These are phyloP conservation scores for Mucor circinelloides DNA, from an alignment of 371 early-diverging fungal species.

Conservation along the genomic window DNA sequence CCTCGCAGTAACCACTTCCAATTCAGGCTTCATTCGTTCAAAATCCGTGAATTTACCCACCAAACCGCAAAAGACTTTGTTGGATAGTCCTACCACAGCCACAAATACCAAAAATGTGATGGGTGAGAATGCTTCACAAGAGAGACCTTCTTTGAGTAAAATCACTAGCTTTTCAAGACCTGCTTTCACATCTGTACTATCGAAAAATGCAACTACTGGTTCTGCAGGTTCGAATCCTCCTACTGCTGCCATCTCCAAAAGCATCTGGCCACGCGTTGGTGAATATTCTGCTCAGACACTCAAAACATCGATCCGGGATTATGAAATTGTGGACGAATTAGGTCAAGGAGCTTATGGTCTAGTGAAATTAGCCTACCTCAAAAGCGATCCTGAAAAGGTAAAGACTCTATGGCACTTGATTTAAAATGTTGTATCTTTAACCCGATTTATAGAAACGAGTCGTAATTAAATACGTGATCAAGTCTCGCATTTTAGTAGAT, in stretches of 20 bases:
- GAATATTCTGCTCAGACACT: slow-evolving; percentile 47
- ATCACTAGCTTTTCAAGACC: slow-evolving; percentile 12
- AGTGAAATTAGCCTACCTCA: slow-evolving; percentile 57
- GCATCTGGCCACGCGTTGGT: slow-evolving; percentile 14
- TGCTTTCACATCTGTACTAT: not conserved
- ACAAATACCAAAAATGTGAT: not conserved
- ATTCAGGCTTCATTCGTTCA: slow-evolving; percentile 7
- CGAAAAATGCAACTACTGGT: not conserved
- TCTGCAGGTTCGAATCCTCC: not conserved
- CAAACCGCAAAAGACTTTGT: not conserved
- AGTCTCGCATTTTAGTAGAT: slow-evolving; percentile 67
- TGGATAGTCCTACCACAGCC: not conserved
- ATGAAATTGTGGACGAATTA: slow-evolving; percentile 59
- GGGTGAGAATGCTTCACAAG: not conserved
- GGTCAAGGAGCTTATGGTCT: slow-evolving; percentile 81
- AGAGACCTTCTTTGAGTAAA: not conserved
- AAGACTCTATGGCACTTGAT: not conserved
- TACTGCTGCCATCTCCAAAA: not conserved
- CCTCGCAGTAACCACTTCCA: not conserved
- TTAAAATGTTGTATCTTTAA: not conserved
- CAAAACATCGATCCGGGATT: slow-evolving; percentile 54
- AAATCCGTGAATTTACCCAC: slow-evolving; percentile 27
- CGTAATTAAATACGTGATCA: slow-evolving; percentile 77
- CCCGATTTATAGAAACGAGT: slow-evolving; percentile 45
- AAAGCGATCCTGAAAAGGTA: slow-evolving; percentile 48